phyloP scores from a whole-genome alignment of 2,329 filamentous ascomycete genomes.

The Fusarium torreyae region DNA sequence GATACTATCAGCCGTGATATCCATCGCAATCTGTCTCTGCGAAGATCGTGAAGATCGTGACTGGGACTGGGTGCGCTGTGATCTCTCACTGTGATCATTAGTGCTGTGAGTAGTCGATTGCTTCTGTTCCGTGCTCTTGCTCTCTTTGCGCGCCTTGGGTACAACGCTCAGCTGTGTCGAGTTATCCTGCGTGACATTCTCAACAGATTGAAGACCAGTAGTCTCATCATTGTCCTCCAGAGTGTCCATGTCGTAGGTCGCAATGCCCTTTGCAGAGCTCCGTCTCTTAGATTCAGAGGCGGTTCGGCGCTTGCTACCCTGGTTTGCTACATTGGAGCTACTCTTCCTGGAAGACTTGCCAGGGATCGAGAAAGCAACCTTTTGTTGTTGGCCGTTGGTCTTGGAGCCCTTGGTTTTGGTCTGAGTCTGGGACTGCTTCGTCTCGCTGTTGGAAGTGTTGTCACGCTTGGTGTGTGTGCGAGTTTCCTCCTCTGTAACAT shows the following conservation, averaged over 20 bases:
- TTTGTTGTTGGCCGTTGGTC: slow-evolving; percentile 50
- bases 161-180: slow-evolving; percentile 53
- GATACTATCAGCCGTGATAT: slow-evolving; percentile 45
- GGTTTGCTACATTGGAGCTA: slow-evolving; percentile 57
- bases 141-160: slow-evolving; percentile 45
- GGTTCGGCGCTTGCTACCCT: slow-evolving; percentile 60
- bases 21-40: slow-evolving; percentile 47
- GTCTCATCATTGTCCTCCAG: slow-evolving; percentile 55
- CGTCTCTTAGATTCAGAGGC: slow-evolving; percentile 44
- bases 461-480: slow-evolving; percentile 51
- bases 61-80: slow-evolving; percentile 46
- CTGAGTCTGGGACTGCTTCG: slow-evolving; percentile 50
- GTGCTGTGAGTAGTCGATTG: slow-evolving; percentile 38
- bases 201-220: slow-evolving; percentile 54
- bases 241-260: slow-evolving; percentile 46
- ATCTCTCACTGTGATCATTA: slow-evolving; percentile 48
- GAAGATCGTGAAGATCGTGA: slow-evolving; percentile 49
- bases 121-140: slow-evolving; percentile 37
- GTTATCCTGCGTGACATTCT: slow-evolving; percentile 55
- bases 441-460: slow-evolving; percentile 50
- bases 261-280: slow-evolving; percentile 42
- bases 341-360: slow-evolving; percentile 53
- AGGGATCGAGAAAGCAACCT: slow-evolving; percentile 61
- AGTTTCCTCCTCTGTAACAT: slow-evolving; percentile 51
- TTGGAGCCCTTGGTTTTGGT: slow-evolving; percentile 50